These are phyloP conservation scores for Entophlyctis luteolus DNA, from an alignment of 192 early-diverging fungal genomes.

Conservation along the genomic window DNA sequence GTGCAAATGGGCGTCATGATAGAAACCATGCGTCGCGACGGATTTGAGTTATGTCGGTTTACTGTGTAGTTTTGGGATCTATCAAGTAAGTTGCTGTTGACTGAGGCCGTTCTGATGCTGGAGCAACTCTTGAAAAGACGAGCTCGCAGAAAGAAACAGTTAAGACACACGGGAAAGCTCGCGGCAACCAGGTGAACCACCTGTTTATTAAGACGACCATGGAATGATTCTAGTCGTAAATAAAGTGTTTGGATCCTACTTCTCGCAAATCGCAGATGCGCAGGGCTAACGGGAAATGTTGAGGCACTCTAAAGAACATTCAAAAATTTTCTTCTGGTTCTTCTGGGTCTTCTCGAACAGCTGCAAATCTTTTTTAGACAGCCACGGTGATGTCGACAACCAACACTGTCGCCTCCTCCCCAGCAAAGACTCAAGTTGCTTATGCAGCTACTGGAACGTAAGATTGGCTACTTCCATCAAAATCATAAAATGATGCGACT, in stretches of 20 bases:
- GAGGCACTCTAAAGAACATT: slow-evolving; percentile 26
- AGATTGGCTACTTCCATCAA: too few relatives aligned
- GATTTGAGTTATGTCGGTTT: slow-evolving; percentile 69
- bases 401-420: too few relatives aligned
- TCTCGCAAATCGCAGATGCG: slow-evolving; percentile 53
- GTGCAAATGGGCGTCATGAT: slow-evolving; percentile 81
- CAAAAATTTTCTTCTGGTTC: not conserved
- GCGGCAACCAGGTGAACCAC: slow-evolving; percentile 69
- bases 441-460: too few relatives aligned
- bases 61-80: slow-evolving; percentile 65
- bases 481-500: too few relatives aligned
- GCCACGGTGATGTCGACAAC: too few relatives aligned
- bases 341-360: too few relatives aligned
- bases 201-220: slow-evolving; percentile 81
- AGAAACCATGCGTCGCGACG: slow-evolving; percentile 86
- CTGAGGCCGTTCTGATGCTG: slow-evolving; percentile 65
- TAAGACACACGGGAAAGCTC: slow-evolving; percentile 60
- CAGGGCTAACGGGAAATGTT: slow-evolving; percentile 25
- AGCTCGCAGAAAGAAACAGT: slow-evolving; percentile 77
- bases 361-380: too few relatives aligned
- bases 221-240: slow-evolving; percentile 65
- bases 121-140: slow-evolving; percentile 77
- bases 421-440: too few relatives aligned
- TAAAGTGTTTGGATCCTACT: slow-evolving; percentile 64
- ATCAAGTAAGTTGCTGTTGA: slow-evolving; percentile 82